Evolutionary conservation across 495 filamentous ascomycete species (phyloP), one percentile per base, ranked within the genome.

Genomic region (Penicillium egyptiacum): DNA sequence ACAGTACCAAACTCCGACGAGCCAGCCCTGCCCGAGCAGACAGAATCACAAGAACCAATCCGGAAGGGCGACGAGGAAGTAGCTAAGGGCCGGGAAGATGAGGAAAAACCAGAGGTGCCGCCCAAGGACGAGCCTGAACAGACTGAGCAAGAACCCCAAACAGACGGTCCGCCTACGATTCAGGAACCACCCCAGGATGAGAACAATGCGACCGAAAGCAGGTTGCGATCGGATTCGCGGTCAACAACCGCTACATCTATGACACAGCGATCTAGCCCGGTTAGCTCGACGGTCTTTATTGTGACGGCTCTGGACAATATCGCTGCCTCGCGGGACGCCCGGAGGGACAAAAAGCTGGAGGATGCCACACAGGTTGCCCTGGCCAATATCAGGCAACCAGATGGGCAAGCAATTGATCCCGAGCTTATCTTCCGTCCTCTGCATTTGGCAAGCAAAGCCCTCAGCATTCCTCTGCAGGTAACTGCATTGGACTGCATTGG

Each of bases 401-500:
- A 90, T 57, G 75, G 86, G 57, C 83, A 89, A 65, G 74, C 81
- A 60, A 74, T 77, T 59, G 88, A 96, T 63, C 93, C 95, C 30
- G 91, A 96, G 61, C 74, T 96, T 31, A 85, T 99, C 31, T 99
- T 98, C 63, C 88, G 87, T 61, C 94, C 95, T 3, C 75, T 99
- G 6, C 88, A 90, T 60, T 81, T 96, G 16, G 92, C 95, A 31
- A 93, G 92, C 40, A 91, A 89, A 65, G 84, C 88, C 10, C 79
- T 86, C 60, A 96, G 87, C 65, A 88, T 92, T 54, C 85, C 88
- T 16, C 79, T 98, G 3, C 86, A 90, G 51, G 96, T 90, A 9
- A 93, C 88, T 12, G 92, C 95, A 5, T 81, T 99, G 62, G 95
- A 99, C 73, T 98, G 92, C 69, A 96, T 99, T 63, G 95, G 96